These are phyloP conservation scores for Populus hybrid DNA, from an alignment of 441 rosid genomes.

Conservation along the genomic window DNA sequence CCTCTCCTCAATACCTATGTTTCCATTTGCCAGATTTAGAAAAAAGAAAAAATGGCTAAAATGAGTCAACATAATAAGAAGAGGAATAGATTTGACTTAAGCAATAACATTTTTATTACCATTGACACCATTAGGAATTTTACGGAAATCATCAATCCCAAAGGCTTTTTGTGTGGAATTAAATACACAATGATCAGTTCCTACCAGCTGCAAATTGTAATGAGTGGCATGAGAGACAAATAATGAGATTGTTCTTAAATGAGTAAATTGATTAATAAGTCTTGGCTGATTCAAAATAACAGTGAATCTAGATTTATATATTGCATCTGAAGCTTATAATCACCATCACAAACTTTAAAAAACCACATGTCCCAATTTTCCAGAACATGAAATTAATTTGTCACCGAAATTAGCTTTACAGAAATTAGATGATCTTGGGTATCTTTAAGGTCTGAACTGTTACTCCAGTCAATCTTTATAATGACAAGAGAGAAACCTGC, in stretches of 20 bases:
- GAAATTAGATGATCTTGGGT: not conserved
- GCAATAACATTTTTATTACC: slow-evolving; percentile 44
- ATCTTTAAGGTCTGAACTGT: not conserved
- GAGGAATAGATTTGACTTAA: slow-evolving; percentile 10
- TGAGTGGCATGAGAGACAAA: slow-evolving; percentile 20
- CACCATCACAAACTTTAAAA: not conserved
- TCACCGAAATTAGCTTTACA: not conserved
- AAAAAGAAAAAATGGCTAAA: slow-evolving; percentile 9
- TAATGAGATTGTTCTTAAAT: not conserved
- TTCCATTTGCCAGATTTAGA: slow-evolving; percentile 15
- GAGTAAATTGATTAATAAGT: not conserved
- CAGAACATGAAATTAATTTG: not conserved
- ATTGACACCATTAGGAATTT: slow-evolving; percentile 90
- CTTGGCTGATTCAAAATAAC: not conserved
- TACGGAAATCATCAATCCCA: slow-evolving; percentile 87
- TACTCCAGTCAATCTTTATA: not conserved
- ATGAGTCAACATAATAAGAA: slow-evolving; percentile 1
- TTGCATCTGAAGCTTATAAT: not conserved
- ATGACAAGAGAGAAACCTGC: slow-evolving; percentile 53
- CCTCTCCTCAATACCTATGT: slow-evolving; percentile 88
- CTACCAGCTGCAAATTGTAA: slow-evolving; percentile 72
- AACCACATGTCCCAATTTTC: not conserved
- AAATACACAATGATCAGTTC: slow-evolving; percentile 89
- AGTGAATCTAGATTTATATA: not conserved
- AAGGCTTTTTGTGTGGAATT: slow-evolving; percentile 82